Evolutionary conservation across 192 early-diverging fungal genomes (phyloP), one percentile per base, ranked within the genome.

Genomic region (Coemansia sp.): DNA sequence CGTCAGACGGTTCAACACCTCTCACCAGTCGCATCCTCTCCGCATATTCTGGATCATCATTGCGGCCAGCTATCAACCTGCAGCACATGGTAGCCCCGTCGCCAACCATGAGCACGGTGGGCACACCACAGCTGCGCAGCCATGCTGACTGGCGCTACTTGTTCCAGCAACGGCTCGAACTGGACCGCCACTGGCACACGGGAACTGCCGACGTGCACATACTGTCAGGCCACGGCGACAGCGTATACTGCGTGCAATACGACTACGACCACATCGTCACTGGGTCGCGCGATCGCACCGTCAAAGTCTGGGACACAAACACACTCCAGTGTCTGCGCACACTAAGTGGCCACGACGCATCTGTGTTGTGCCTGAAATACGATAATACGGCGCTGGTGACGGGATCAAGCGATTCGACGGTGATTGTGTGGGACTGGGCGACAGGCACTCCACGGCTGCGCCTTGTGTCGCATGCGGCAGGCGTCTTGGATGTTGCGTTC

Each of bases 191-290:
- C 38, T 89, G 90, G 78, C 41, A 52, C 22, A 59, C 48, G n/a
- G 78, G 75, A 4, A 59, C 65, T 14, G 77, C 70, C 18, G 70
- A 79, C 41, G 65, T 85, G 16, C 77, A 70, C 22, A 85, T 87
- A 24, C 71, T 97, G 13, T 64, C 68, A 9, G 93, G 93, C n/a
- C 96, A 98, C 61, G 53, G 49, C 37, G 92, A 90, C 52, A 93
- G 89, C 59, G 91, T 98, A 4, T 92, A 97, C 62, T 98, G 96
- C 65, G 84, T 98, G 19, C 94, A 96, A 50, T 94, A 85, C 73
- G 82, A 95, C 59, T 77, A 86, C 38, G 39, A 86, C 18, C 86
- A 86, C 56, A 83, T 94, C 22, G 81, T 93, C 0, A 92, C 90
- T 4, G 92, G 92, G 22, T 89, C 89, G 27, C 83, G 89, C 54